Conservation (phyloP, 225 moss, liverwort and hornwort genomes). For the Bryoerythrophyllum caledonicum region DNA sequence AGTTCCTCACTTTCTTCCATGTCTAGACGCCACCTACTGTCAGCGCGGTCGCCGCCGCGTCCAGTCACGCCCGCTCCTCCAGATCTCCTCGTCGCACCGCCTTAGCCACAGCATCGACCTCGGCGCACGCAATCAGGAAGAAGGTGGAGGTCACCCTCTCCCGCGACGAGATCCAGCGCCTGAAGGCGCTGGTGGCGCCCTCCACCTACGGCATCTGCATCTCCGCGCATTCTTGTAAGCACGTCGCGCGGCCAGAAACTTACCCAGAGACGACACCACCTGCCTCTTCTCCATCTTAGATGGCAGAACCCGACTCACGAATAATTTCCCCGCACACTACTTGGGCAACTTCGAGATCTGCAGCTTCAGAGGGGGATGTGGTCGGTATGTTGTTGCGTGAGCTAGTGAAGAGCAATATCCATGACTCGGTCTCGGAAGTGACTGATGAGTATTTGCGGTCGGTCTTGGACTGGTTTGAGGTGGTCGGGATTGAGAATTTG, state of each 20-base stretch:
- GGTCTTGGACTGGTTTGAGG: slow-evolving; percentile 27
- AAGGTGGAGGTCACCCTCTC: slow-evolving; percentile 36
- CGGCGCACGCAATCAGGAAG: background rate
- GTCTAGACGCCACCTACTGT: slow-evolving; percentile 38
- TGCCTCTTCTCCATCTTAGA: slow-evolving; percentile 24
- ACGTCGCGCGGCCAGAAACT: slow-evolving; percentile 35
- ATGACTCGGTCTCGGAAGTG: slow-evolving; percentile 21
- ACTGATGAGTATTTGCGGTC: slow-evolving; percentile 33
- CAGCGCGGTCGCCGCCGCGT: slow-evolving; percentile 27
- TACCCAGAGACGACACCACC: slow-evolving; percentile 27
- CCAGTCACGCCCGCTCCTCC: slow-evolving; percentile 10
- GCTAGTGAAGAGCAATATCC: slow-evolving; percentile 20
- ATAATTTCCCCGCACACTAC: slow-evolving; percentile 33
- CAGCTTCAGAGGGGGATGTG: slow-evolving; percentile 21
- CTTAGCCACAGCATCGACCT: too few relatives aligned
- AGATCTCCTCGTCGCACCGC: slow-evolving; percentile 2
- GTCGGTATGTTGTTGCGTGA: slow-evolving; percentile 36
- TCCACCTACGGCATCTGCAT: slow-evolving; percentile 43
- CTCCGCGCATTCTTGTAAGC: slow-evolving; percentile 45
- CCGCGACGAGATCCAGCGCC: slow-evolving; percentile 22
- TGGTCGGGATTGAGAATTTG: slow-evolving; percentile 17
- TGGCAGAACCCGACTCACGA: slow-evolving; percentile 32
- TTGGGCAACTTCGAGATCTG: slow-evolving; percentile 41
- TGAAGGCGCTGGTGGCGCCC: slow-evolving; percentile 27
- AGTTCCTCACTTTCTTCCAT: background rate